Percentiles rank a stretch among this genome's conserved stretches.
Evolutionary conservation across 768 basidiomycete genomes (phyloP).

Genomic region (Xerocomellus intermedius): DNA sequence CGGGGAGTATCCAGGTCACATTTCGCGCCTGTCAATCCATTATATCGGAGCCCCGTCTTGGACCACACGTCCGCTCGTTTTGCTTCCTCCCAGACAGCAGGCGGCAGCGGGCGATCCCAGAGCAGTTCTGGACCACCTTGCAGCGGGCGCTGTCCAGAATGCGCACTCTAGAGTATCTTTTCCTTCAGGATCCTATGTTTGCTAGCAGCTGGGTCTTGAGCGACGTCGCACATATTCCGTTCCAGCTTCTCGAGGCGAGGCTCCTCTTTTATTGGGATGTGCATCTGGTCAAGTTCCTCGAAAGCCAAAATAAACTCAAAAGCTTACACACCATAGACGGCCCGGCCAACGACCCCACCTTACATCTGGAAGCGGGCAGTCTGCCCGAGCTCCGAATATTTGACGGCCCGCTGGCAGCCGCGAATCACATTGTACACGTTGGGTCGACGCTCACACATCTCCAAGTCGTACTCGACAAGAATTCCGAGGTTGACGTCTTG

Average conservation of each 20-base stretch:
- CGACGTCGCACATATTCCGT: conserved; percentile 37
- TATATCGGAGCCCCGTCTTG: conserved; percentile 35
- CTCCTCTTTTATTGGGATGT: conserved; percentile 51
- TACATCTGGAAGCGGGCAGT: conserved; percentile 30
- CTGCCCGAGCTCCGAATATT: conserved; percentile 44
- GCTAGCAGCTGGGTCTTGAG: conserved; percentile 48
- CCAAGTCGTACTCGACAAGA: conserved; percentile 43
- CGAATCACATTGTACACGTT: conserved; percentile 36
- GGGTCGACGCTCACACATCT: conserved; percentile 43
- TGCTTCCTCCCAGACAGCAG: conserved; percentile 39
- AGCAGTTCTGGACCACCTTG: conserved; percentile 45
- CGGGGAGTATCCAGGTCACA: conserved; percentile 36
- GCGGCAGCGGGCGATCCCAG: conserved; percentile 25
- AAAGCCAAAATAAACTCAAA: conserved; percentile 43
- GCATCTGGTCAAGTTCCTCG: conserved; percentile 46
- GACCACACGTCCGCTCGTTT: conserved; percentile 42
- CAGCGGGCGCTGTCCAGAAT: conserved; percentile 44
- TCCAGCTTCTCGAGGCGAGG: conserved; percentile 49
- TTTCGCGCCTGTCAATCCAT: conserved; percentile 42
- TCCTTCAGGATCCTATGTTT: conserved; percentile 40
- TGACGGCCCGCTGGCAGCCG: conserved; percentile 46
- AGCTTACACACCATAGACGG: conserved; percentile 35
- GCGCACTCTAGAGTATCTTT: conserved; percentile 43
- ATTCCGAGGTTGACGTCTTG: conserved; percentile 31
- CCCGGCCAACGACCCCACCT: conserved; percentile 19